A percentile compares a stretch with the other conserved stretches of the same genome.
Conservation (phyloP, 371 early-diverging fungal genomes). For the Mortierella sp. region DNA sequence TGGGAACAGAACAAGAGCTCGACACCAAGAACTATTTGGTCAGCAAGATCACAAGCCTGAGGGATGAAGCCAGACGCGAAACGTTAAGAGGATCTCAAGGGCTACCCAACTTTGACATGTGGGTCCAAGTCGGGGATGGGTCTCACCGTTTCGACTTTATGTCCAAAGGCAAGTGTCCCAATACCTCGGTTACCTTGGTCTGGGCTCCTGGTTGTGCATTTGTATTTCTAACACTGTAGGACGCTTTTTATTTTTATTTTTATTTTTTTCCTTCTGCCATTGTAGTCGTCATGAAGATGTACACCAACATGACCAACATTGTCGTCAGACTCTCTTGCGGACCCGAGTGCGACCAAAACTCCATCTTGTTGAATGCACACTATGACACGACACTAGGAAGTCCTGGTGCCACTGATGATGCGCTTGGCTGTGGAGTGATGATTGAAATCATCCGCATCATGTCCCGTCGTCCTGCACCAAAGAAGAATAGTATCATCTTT, state of each 20-base stretch:
- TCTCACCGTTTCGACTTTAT: constrained; percentile 78
- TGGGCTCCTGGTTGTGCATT: too few relatives aligned
- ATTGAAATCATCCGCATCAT: constrained; percentile 75
- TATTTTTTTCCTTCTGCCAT: too few relatives aligned
- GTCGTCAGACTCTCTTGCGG: constrained; percentile 78
- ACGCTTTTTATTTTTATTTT: too few relatives aligned
- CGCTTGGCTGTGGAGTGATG: constrained; percentile 75
- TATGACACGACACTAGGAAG: constrained; percentile 73
- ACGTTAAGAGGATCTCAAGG: background rate
- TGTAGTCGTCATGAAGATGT: constrained; percentile 70
- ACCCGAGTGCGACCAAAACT: constrained; percentile 67
- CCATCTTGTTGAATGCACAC: constrained; percentile 76
- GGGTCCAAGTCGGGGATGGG: constrained; percentile 68
- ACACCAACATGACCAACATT: constrained; percentile 77
- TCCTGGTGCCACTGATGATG: constrained; percentile 78
- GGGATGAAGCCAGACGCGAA: constrained; percentile 2
- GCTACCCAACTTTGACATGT: constrained; percentile 65
- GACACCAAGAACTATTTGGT: constrained; percentile 27
- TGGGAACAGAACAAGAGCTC: constrained; percentile 27
- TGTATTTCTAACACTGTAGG: too few relatives aligned
- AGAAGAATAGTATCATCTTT: constrained; percentile 66
- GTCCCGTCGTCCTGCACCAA: constrained; percentile 56
- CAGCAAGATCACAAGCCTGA: constrained; percentile 12
- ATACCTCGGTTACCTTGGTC: too few relatives aligned
- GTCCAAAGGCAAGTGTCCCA: constrained; percentile 64